Base-by-base conservation (phyloP, 2,329 filamentous ascomycete species). In the Fusarium penzigii region DNA sequence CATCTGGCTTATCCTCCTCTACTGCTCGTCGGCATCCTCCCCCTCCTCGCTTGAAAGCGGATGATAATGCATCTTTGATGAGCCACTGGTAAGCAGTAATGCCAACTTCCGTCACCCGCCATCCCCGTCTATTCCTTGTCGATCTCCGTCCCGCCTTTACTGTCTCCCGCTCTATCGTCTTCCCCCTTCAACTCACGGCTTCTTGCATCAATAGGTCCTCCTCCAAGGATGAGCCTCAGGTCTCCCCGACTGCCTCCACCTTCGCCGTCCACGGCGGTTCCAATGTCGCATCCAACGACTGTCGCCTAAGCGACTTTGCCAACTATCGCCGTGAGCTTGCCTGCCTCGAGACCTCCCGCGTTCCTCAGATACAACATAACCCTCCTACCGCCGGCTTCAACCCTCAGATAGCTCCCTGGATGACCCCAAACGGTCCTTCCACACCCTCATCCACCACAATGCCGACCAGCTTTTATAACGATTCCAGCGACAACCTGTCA, bases 311-410 rank as follows among this genome's bases (percentile, higher is more conserved):
- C 74, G 84, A 87, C 66, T 80, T 89, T 63, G 77, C 78, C 67
- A 86, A 88, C 68, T 87, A 90, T 68, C 84, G 87, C 65, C 87
- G 86, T 73, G 86, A 90, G 64, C 80, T 90, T 51, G 80, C 85
- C 62, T 82, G 87, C 52, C 77, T 90, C 64, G 86, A 90, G 57
- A 80, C 82, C 34, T 78, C 80, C 52, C 81, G 83, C 58, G 75
- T 82, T 51, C 84, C 84, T 47, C 79, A 81, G 62, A 84, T 83
- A 56, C 81, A 85, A 56, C 80, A 66, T 42, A 65, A 62, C 42
- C 62, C 83, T 38, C 78, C 78, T n/a, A 78, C 75, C 52, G 79
- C 78, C 59, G 76, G 76, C 60, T 74, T 77, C 38, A 75, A 77
- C 52, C 73, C 78, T 53, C 84, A 82, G 66, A 73, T 82, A 61